These are phyloP conservation scores for Claviceps digitariae DNA, from an alignment of 2,329 filamentous ascomycete species.

Conservation along the genomic window DNA sequence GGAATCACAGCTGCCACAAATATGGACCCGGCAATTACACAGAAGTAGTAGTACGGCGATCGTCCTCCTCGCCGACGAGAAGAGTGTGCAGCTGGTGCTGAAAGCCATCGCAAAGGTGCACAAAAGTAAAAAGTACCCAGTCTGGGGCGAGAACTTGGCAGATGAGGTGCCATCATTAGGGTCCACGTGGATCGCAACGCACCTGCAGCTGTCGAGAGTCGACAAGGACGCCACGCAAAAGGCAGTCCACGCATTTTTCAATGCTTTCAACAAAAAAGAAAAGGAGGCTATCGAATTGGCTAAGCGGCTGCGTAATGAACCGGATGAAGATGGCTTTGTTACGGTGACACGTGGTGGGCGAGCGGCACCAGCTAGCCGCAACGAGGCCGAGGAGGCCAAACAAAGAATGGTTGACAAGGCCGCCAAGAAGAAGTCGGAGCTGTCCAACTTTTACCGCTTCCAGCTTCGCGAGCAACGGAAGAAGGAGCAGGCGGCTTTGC, in stretches of 20 bases:
- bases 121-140: constrained; percentile 45
- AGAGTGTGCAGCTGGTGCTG: constrained; percentile 61
- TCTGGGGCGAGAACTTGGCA: constrained; percentile 54
- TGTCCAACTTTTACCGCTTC: constrained; percentile 72
- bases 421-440: constrained; percentile 46
- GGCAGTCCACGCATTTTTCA: constrained; percentile 76
- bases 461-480: constrained; percentile 70
- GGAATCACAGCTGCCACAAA: constrained; percentile 49
- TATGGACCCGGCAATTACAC: constrained; percentile 60
- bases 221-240: constrained; percentile 51
- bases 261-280: constrained; percentile 60
- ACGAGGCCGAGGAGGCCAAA: constrained; percentile 50
- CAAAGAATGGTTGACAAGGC: constrained; percentile 49
- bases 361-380: constrained; percentile 57
- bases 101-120: constrained; percentile 56
- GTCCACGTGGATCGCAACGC: constrained; percentile 42
- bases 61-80: constrained; percentile 69
- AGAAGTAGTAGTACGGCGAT: constrained; percentile 67
- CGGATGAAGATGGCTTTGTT: constrained; percentile 91
- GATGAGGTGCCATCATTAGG: constrained; percentile 46
- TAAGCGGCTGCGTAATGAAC: constrained; percentile 57
- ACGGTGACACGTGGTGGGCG: constrained; percentile 74
- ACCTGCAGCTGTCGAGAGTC: constrained; percentile 61
- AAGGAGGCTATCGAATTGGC: constrained; percentile 47
- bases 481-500: constrained; percentile 53